phyloP scores from a whole-genome alignment of 2,329 filamentous ascomycete species.

The Aspergillus sergii region DNA sequence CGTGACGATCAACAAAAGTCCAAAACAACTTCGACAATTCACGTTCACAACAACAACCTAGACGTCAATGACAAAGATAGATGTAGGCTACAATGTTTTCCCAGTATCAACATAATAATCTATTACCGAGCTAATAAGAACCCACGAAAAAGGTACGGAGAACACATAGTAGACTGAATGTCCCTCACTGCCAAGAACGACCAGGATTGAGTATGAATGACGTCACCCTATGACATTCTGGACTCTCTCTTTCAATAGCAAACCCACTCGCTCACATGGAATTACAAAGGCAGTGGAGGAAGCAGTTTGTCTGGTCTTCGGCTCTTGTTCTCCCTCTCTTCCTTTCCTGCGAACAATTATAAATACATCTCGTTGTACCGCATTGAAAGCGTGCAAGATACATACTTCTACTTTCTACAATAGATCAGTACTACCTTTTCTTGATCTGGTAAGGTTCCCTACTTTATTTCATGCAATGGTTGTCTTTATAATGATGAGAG shows the following conservation, averaged over 20 bases:
- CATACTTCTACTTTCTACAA: background rate
- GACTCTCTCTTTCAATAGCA: background rate
- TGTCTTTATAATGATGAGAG: background rate
- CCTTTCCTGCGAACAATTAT: background rate
- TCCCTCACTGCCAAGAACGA: background rate
- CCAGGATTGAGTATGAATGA: slow-evolving; percentile 11
- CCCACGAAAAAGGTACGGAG: background rate
- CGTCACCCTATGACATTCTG: slow-evolving; percentile 13
- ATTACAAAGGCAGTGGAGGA: background rate
- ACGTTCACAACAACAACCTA: background rate
- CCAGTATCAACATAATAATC: background rate
- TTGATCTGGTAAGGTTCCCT: background rate
- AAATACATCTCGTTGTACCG: background rate
- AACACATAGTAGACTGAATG: background rate
- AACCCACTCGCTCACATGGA: slow-evolving; percentile 1
- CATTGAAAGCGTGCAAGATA: background rate
- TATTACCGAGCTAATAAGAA: background rate
- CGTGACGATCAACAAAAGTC: background rate
- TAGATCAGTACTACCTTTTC: background rate
- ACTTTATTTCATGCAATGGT: background rate
- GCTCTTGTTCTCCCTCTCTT: background rate
- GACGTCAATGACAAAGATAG: background rate
- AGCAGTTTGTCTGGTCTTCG: background rate
- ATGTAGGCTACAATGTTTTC: background rate
- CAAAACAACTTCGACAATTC: background rate